These are phyloP conservation scores for Penicillium roqueforti DNA, from an alignment of 495 filamentous ascomycete species.

Conservation along the genomic window DNA sequence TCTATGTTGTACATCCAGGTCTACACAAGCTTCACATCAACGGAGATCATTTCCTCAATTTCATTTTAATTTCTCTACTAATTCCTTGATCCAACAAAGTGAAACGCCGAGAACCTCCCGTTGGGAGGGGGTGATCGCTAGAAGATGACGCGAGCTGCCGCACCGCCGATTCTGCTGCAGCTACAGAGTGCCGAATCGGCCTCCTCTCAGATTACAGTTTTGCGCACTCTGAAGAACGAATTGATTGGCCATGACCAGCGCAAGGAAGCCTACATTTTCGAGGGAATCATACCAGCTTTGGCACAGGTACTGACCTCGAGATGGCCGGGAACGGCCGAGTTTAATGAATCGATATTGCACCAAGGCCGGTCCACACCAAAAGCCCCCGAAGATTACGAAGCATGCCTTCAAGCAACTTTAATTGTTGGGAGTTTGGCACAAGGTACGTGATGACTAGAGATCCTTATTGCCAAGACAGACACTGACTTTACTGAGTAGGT, in stretches of 20 bases:
- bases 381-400: constrained; percentile 53
- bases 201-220: constrained; percentile 56
- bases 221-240: constrained; percentile 80
- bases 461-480: not conserved
- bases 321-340: constrained; percentile 31
- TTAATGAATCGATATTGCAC: constrained; percentile 28
- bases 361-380: constrained; percentile 15
- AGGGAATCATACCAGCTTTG: constrained; percentile 66
- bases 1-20: not conserved
- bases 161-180: constrained; percentile 56
- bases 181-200: constrained; percentile 57
- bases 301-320: constrained; percentile 53
- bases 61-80: not conserved
- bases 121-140: constrained; percentile 32
- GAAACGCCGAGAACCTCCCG: constrained; percentile 5
- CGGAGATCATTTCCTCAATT: not conserved
- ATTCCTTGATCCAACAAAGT: not conserved
- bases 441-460: constrained; percentile 49
- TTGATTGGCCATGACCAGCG: constrained; percentile 82
- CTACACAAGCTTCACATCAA: not conserved
- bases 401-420: constrained; percentile 73
- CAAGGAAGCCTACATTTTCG: constrained; percentile 70
- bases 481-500: constrained; percentile 49
- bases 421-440: constrained; percentile 78
- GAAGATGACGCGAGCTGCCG: constrained; percentile 47